Evolutionary conservation across 495 filamentous ascomycete species (phyloP).

Genomic region (Tuber brumale): DNA sequence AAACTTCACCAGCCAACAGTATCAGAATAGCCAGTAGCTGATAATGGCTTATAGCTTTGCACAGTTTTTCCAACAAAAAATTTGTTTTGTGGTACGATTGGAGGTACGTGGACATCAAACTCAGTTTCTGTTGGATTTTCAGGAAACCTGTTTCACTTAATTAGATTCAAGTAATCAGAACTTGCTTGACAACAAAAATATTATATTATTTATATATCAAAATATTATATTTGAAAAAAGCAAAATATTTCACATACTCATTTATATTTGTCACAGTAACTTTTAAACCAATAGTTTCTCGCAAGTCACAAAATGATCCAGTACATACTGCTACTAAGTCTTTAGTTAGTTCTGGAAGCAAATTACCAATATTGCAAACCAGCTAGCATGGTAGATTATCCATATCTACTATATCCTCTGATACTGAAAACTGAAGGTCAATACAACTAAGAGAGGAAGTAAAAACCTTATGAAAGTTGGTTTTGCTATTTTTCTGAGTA

Average conservation of each 20-base stretch:
- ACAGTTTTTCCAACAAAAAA: background rate
- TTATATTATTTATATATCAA: no score
- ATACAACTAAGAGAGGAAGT: background rate
- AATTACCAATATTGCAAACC: background rate
- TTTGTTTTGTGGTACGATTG: background rate
- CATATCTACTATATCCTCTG: background rate
- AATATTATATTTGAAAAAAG: background rate
- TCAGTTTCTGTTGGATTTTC: background rate
- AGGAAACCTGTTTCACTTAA: background rate
- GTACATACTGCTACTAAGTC: background rate
- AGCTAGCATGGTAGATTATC: background rate
- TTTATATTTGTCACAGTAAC: background rate
- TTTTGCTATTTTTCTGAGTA: no score
- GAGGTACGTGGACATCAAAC: background rate
- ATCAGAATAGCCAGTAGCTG: background rate
- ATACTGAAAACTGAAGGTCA: background rate
- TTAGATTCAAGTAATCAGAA: no score
- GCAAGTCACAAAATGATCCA: conserved; percentile 1
- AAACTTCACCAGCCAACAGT: background rate
- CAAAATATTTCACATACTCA: background rate
- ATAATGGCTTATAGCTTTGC: background rate
- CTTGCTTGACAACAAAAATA: no score
- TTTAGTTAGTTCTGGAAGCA: background rate
- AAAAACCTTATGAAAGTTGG: no score
- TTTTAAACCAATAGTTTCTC: background rate